Evolutionary conservation across 2,329 filamentous ascomycete species (phyloP).

Genomic region (Fusarium multiceps): DNA sequence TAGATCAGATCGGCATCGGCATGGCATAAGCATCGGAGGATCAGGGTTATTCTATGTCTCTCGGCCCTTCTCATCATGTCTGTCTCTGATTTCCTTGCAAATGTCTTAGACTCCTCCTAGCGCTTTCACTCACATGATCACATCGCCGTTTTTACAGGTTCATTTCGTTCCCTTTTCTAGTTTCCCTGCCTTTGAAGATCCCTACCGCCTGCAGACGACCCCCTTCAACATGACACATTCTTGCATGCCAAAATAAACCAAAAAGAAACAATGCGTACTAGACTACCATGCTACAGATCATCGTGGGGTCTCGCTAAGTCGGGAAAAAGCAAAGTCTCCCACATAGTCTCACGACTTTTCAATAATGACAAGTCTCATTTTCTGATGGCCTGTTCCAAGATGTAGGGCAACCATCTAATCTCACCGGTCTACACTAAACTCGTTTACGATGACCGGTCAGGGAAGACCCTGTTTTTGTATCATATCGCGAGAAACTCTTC

Average conservation of each 20-base stretch:
- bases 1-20: slow-evolving; percentile 6
- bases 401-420: background rate
- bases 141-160: slow-evolving; percentile 11
- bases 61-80: background rate
- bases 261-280: background rate
- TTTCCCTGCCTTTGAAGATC: slow-evolving; percentile 8
- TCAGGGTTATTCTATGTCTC: background rate
- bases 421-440: slow-evolving; percentile 21
- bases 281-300: slow-evolving; percentile 1
- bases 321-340: background rate
- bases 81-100: background rate
- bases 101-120: background rate
- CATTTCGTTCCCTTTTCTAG: background rate
- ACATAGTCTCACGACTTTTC: background rate
- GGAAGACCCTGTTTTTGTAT: background rate
- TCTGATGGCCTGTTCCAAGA: background rate
- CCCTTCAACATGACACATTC: slow-evolving; percentile 9
- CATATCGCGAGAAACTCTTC: background rate
- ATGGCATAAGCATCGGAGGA: background rate
- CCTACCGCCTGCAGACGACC: background rate
- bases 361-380: slow-evolving; percentile 19
- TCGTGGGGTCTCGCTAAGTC: background rate
- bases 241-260: background rate
- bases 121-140: slow-evolving; percentile 23
- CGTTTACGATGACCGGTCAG: slow-evolving; percentile 8